phyloP scores from a whole-genome alignment of 306 rosid species.

The Lathyrus oleraceus region DNA sequence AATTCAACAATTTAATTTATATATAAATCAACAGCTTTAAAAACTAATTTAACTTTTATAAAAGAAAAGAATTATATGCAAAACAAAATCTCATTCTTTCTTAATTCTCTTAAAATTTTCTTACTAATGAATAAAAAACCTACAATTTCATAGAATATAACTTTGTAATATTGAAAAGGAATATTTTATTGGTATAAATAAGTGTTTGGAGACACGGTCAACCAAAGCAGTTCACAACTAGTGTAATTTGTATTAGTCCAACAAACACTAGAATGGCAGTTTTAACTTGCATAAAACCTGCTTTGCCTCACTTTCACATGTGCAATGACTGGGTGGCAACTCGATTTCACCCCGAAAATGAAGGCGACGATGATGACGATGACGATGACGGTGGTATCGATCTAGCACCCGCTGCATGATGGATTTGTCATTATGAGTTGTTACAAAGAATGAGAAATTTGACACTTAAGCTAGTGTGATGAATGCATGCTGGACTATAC shows the following conservation, averaged over 20 bases:
- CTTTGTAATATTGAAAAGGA: not conserved
- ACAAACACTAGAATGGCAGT: constrained; percentile 39
- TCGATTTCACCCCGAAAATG: not conserved
- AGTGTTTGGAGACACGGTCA: constrained; percentile 25
- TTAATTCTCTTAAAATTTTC: too few relatives aligned
- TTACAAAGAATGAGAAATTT: not conserved
- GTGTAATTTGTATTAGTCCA: not conserved
- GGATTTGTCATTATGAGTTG: not conserved
- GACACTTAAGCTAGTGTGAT: not conserved
- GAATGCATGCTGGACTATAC: constrained; percentile 15
- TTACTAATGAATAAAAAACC: too few relatives aligned
- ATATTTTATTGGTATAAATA: constrained; percentile 28
- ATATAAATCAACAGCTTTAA: too few relatives aligned
- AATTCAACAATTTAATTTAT: too few relatives aligned
- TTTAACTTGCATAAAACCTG: constrained; percentile 21
- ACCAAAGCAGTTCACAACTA: constrained; percentile 27
- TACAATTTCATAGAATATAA: not conserved
- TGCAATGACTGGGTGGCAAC: constrained; percentile 18
- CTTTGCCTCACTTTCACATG: constrained; percentile 21
- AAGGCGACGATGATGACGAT: constrained; percentile 42
- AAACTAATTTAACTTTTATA: too few relatives aligned
- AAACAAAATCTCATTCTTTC: too few relatives aligned
- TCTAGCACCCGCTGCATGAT: constrained; percentile 55
- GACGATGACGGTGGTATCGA: constrained; percentile 39
- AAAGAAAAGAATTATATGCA: too few relatives aligned